These are phyloP conservation scores for Aspergillus avenaceus DNA, from an alignment of 495 filamentous ascomycete species.

Conservation along the genomic window DNA sequence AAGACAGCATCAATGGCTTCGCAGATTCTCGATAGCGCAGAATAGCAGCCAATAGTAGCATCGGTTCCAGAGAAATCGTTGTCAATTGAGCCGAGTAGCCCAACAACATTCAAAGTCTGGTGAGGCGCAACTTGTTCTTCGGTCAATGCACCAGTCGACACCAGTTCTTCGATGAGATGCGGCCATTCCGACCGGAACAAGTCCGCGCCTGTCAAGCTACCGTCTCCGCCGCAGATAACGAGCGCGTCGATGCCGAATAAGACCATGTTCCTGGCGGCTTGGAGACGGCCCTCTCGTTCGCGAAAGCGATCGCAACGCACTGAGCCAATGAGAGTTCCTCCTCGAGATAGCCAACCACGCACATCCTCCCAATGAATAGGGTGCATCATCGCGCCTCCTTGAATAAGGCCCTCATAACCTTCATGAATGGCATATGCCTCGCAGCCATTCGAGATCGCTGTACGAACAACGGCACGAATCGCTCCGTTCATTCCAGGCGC, in stretches of 20 bases:
- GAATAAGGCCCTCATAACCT: slow-evolving; percentile 90
- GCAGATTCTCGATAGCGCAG: slow-evolving; percentile 82
- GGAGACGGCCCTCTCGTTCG: slow-evolving; percentile 73
- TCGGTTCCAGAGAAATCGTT: slow-evolving; percentile 95
- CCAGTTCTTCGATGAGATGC: slow-evolving; percentile 72
- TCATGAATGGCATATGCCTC: slow-evolving; percentile 85
- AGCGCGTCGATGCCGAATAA: slow-evolving; percentile 87
- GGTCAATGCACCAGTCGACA: slow-evolving; percentile 60
- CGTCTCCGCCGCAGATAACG: slow-evolving; percentile 93
- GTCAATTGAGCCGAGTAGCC: slow-evolving; percentile 94
- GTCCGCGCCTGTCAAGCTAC: slow-evolving; percentile 91
- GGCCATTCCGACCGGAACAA: slow-evolving; percentile 88
- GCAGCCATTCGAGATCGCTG: slow-evolving; percentile 77
- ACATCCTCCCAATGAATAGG: slow-evolving; percentile 90
- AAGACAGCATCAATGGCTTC: slow-evolving; percentile 92
- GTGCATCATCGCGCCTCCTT: slow-evolving; percentile 77
- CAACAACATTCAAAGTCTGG: slow-evolving; percentile 83
- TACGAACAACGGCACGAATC: slow-evolving; percentile 86
- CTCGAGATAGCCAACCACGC: slow-evolving; percentile 84
- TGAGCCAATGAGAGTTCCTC: slow-evolving; percentile 91
- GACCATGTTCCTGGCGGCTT: slow-evolving; percentile 89
- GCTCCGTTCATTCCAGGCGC: slow-evolving; percentile 95
- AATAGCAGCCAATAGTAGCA: slow-evolving; percentile 94
- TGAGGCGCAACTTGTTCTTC: slow-evolving; percentile 64
- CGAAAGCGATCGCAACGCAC: slow-evolving; percentile 83